These are phyloP conservation scores for Punica granatum DNA, from an alignment of 345 rosid genomes.

Conservation along the genomic window DNA sequence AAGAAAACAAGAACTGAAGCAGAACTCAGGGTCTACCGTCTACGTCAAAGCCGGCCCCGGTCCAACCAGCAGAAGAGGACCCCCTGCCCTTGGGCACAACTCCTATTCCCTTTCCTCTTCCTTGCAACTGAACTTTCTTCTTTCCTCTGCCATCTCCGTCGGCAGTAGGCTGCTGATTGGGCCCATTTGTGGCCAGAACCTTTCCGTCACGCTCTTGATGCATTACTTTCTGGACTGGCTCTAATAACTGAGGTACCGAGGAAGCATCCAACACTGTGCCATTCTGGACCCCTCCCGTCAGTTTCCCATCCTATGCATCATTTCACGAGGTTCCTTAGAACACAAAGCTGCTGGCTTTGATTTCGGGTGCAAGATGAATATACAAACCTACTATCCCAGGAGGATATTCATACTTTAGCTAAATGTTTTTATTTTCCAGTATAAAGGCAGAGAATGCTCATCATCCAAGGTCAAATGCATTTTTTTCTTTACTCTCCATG, in stretches of 20 bases:
- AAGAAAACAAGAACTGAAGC: background rate
- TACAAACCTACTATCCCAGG: background rate
- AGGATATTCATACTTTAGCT: background rate
- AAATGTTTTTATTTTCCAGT: background rate
- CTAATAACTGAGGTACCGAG: slow-evolving; percentile 21
- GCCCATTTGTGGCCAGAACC: background rate
- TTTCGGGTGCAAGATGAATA: background rate
- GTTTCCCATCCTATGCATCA: slow-evolving; percentile 26
- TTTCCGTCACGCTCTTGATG: slow-evolving; percentile 11
- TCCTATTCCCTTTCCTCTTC: slow-evolving; percentile 15
- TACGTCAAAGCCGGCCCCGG: slow-evolving; percentile 19
- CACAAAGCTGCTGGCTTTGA: too few species aligned
- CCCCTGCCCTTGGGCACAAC: slow-evolving; percentile 11
- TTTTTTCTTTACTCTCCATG: background rate
- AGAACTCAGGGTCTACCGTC: slow-evolving; percentile 10
- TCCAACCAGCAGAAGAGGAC: slow-evolving; percentile 17
- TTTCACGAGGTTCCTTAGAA: background rate
- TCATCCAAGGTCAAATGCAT: background rate
- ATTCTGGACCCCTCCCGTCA: slow-evolving; percentile 17
- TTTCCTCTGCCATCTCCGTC: slow-evolving; percentile 7
- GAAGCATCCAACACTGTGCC: slow-evolving; percentile 25
- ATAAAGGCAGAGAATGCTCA: background rate
- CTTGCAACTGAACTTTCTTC: slow-evolving; percentile 16
- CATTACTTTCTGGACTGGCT: slow-evolving; percentile 16
- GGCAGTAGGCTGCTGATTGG: background rate